A percentile compares a stretch with the other conserved stretches of the same genome.
Conservation (phyloP, 2,329 filamentous ascomycete species). For the Botrytis aclada region DNA sequence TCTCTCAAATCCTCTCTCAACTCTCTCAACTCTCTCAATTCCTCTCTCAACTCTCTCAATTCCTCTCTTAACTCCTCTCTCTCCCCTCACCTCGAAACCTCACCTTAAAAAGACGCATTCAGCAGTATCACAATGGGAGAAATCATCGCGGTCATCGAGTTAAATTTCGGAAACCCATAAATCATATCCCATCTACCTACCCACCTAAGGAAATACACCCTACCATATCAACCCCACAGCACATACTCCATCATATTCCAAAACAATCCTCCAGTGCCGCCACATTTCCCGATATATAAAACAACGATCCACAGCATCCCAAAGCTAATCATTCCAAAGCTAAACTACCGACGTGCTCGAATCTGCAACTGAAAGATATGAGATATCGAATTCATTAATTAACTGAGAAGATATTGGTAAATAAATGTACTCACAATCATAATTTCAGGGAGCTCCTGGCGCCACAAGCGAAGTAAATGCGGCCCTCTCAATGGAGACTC, state of each 20-base stretch:
- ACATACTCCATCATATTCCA: neutral
- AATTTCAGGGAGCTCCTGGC: no score
- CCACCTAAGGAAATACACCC: neutral
- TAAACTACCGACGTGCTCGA: fast-evolving
- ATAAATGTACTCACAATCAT: neutral
- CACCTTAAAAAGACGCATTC: neutral
- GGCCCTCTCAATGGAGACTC: neutral
- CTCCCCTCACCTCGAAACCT: fast-evolving
- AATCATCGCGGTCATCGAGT: neutral
- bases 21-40: no score
- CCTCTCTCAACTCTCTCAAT: no score
- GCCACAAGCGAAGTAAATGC: neutral
- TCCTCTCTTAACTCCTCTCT: neutral
- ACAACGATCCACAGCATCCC: neutral
- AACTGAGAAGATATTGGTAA: fast-evolving
- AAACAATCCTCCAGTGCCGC: neutral
- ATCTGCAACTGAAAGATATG: neutral
- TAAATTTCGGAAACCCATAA: neutral
- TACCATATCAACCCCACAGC: fast-evolving
- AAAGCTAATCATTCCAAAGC: neutral
- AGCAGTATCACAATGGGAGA: neutral
- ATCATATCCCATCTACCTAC: neutral
- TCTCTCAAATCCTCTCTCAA: neutral
- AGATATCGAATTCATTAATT: neutral
- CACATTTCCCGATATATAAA: fast-evolving